Evolutionary conservation across 1,139 yeast genomes (phyloP).

Genomic region (Lizanozyma gosingica): DNA sequence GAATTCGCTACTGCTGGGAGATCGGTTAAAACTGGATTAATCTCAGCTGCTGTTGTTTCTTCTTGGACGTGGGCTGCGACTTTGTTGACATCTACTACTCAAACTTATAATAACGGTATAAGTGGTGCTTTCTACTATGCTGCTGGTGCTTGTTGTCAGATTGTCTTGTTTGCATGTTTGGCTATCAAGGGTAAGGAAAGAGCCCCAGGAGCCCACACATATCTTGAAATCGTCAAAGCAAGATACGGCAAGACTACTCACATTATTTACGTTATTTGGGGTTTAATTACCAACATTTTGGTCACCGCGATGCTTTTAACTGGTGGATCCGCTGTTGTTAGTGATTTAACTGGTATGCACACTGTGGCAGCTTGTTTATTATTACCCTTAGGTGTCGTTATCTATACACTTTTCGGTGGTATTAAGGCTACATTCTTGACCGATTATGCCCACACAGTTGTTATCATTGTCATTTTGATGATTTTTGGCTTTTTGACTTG

Average conservation of each 20-base stretch:
- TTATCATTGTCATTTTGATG: slow-evolving; percentile 51
- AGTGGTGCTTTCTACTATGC: slow-evolving; percentile 72
- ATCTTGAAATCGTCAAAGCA: slow-evolving; percentile 57
- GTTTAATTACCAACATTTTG: slow-evolving; percentile 74
- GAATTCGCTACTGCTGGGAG: slow-evolving; percentile 87
- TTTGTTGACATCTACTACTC: slow-evolving; percentile 65
- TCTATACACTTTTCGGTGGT: slow-evolving; percentile 83
- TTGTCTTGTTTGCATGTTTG: slow-evolving; percentile 60
- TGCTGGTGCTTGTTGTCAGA: slow-evolving; percentile 69
- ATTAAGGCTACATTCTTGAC: slow-evolving; percentile 84
- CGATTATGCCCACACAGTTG: slow-evolving; percentile 70
- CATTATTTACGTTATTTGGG: slow-evolving; percentile 62
- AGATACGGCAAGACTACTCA: slow-evolving; percentile 70
- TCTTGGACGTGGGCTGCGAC: slow-evolving; percentile 97
- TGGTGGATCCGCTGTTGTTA: slow-evolving; percentile 78
- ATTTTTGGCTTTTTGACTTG: slow-evolving; percentile 55
- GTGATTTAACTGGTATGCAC: slow-evolving; percentile 74
- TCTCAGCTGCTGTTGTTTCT: slow-evolving; percentile 80
- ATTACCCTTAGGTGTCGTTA: slow-evolving; percentile 73
- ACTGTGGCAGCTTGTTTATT: slow-evolving; percentile 74
- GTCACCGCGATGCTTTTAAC: slow-evolving; percentile 84
- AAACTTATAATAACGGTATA: slow-evolving; percentile 70
- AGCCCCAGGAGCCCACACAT: slow-evolving; percentile 74
- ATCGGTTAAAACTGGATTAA: slow-evolving; percentile 70
- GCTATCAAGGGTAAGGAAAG: slow-evolving; percentile 67